Evolutionary conservation across 352 stramenopile genomes (phyloP), one percentile per base, ranked within the genome.

Genomic region (Phytophthora pseudosyringae): DNA sequence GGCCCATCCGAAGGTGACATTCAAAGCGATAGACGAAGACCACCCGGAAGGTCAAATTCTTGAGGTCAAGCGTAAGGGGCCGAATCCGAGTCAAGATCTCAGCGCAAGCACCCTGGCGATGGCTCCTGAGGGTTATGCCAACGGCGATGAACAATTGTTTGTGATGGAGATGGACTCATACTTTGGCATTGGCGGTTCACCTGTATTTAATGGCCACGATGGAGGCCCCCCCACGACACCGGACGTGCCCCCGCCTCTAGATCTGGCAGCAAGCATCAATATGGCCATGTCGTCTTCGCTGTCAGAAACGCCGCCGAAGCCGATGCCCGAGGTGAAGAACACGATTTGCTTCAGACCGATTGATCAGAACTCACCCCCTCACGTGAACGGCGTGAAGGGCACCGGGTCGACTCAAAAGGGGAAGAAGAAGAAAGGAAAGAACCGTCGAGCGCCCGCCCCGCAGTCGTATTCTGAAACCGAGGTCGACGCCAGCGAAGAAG

Each of bases 121-220:
- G 50, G 61, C 61, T 13, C 45, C 60, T 4, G 70, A 78, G 25
- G 69, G 66, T 4, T 73, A 59, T 29, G 62, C 41, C n/a, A 73
- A 83, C 38, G 73, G 75, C 39, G 79, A 88, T 16, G 83, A 90
- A 26, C 81, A 91, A 60, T 67, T 93, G 28, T 94, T 94, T 65
- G 86, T 92, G 47, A 82, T 94, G 64, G 83, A 94, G 51, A 94
- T 94, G 86, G 86, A 94, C 69, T 89, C 83, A 32, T 94, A 94
- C 69, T 94, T 94, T 69, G 86, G 86, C 10, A 81, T 92, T n/a
- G 83, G 86, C 5, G 83, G 80, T 1, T 94, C 86, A 3, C 86
- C 86, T 5, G 83, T 94, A 9, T 92, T 94, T 57, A 69, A 89
- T 38, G 83, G 81, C 12, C 62, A 44, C 6, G 49, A 16, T 38